These are phyloP conservation scores for Yarrowia sp. DNA, from an alignment of 805 yeast genomes.

Conservation along the genomic window DNA sequence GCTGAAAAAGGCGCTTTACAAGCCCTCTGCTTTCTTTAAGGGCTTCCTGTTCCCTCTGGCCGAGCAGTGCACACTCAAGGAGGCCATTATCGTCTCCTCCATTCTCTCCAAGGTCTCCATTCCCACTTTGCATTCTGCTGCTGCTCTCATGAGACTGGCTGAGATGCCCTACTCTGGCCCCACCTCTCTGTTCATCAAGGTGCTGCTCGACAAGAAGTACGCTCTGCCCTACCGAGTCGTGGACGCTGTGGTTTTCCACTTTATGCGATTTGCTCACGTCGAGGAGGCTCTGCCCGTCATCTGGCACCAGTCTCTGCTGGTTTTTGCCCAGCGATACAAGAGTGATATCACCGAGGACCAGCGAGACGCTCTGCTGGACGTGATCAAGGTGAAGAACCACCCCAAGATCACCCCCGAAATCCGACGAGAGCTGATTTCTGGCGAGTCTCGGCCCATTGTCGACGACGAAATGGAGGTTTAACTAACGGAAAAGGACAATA, in stretches of 20 bases:
- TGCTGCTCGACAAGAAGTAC: constrained; percentile 86
- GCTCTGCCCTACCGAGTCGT: constrained; percentile 96
- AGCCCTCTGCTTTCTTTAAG: constrained; percentile 96
- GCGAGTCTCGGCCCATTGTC: constrained; percentile 41
- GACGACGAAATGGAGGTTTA: constrained; percentile 28
- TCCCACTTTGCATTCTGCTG: constrained; percentile 94
- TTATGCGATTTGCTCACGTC: constrained; percentile 63
- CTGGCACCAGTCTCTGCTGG: constrained; percentile 95
- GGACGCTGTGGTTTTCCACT: constrained; percentile 90
- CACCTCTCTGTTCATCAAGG: constrained; percentile 82
- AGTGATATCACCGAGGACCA: constrained; percentile 99
- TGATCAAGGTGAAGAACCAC: constrained; percentile 86
- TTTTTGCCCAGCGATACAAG: constrained; percentile 93
- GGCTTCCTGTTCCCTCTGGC: constrained; percentile 91
- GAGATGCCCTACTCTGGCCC: constrained; percentile 85
- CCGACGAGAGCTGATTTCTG: constrained; percentile 87
- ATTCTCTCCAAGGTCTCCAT: constrained; percentile 84
- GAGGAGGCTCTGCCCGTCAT: constrained; percentile 76
- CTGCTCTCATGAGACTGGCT: constrained; percentile 81
- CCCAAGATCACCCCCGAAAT: constrained; percentile 89
- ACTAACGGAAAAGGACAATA: background rate
- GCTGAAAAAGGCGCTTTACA: constrained; percentile 85
- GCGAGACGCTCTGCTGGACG: constrained; percentile 87
- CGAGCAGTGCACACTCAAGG: constrained; percentile 79
- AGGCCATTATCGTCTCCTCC: constrained; percentile 93